Evolutionary conservation across 129 eudicot species (phyloP).

Genomic region (Sambucus nigra): DNA sequence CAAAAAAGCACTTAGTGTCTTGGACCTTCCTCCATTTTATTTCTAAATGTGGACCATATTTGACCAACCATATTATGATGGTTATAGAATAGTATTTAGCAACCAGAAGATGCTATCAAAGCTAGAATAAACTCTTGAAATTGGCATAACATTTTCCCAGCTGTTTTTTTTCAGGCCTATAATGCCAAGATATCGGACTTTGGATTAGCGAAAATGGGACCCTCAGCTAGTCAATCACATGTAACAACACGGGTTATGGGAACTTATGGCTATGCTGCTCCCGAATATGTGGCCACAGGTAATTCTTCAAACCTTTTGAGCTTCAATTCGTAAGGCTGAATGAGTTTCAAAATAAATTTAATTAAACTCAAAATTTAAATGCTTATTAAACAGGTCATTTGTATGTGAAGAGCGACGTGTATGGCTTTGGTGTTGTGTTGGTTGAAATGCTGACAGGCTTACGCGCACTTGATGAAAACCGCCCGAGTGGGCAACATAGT

Average conservation of each 20-base stretch:
- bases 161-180: conserved; percentile 38
- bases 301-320: conserved; percentile 4
- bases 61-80: too few relatives aligned
- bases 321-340: neutral
- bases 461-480: conserved; percentile 59
- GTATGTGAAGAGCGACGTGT: conserved; percentile 89
- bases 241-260: conserved; percentile 84
- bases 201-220: conserved; percentile 74
- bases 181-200: conserved; percentile 77
- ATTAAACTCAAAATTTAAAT: neutral
- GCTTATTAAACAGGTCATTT: conserved; percentile 59
- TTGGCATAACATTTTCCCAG: conserved; percentile 3
- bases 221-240: conserved; percentile 65
- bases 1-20: too few relatives aligned
- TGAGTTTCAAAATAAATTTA: neutral
- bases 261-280: conserved; percentile 88
- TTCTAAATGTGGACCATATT: too few relatives aligned
- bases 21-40: too few relatives aligned
- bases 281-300: conserved; percentile 87
- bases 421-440: conserved; percentile 80
- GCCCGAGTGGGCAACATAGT: conserved; percentile 47
- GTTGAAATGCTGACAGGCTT: conserved; percentile 83
- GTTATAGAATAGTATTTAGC: too few relatives aligned
- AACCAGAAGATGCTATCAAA: too few relatives aligned
- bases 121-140: neutral